Conservation (phyloP, 352 stramenopile species). For the Pythium brassicae region DNA sequence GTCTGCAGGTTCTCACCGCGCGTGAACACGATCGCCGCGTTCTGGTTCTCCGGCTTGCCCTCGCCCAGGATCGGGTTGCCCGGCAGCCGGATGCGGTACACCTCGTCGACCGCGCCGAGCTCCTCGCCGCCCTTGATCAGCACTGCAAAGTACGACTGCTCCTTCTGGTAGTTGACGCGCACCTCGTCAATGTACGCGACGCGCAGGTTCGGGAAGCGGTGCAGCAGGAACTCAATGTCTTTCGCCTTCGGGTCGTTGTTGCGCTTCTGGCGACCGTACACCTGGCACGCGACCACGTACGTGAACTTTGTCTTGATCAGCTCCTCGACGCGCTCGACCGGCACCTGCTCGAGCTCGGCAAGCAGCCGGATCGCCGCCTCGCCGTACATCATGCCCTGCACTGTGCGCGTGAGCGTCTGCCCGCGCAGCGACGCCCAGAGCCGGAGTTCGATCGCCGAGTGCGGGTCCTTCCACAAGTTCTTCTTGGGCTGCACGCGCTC, state of each 20-base stretch:
- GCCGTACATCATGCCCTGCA: slow-evolving; percentile 99
- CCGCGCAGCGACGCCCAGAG: slow-evolving; percentile 98
- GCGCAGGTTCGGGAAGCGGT: slow-evolving; percentile 95
- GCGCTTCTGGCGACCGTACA: slow-evolving; percentile 98
- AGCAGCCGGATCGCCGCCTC: slow-evolving; percentile 97
- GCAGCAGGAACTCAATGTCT: slow-evolving; percentile 98
- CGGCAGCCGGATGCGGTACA: slow-evolving; percentile 97
- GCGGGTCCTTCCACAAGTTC: slow-evolving; percentile 88
- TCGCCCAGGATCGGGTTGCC: slow-evolving; percentile 98
- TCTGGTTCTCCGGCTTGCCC: slow-evolving; percentile 99
- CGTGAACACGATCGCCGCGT: slow-evolving; percentile 98
- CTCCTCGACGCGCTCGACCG: slow-evolving; percentile 91
- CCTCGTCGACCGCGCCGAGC: slow-evolving; percentile 76
- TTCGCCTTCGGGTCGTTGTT: slow-evolving; percentile 98
- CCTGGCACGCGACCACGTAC: slow-evolving; percentile 98
- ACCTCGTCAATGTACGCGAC: slow-evolving; percentile 99
- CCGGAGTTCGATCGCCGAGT: slow-evolving; percentile 86
- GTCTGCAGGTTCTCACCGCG: slow-evolving; percentile 97
- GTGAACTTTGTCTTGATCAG: slow-evolving; percentile 98
- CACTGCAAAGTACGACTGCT: slow-evolving; percentile 96
- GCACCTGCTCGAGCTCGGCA: slow-evolving; percentile 92
- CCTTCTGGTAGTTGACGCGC: slow-evolving; percentile 92
- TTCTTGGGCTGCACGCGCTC: slow-evolving; percentile 95
- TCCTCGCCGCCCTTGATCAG: slow-evolving; percentile 93
- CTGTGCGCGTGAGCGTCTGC: slow-evolving; percentile 96